Conservation (phyloP, 257 asterid species). For the Rhazya stricta region DNA sequence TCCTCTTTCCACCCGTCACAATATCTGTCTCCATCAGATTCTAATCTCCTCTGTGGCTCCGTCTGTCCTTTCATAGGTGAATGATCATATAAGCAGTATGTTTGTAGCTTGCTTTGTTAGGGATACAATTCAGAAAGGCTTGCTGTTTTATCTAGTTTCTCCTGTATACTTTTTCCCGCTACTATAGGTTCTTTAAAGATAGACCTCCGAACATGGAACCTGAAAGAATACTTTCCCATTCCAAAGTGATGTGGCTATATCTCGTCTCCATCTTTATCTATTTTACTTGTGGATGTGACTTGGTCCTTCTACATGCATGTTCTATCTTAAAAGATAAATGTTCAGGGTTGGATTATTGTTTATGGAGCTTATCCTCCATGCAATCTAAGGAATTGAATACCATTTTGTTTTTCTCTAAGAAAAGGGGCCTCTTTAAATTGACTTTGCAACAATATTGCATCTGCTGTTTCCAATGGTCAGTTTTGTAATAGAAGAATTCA, state of each 20-base stretch:
- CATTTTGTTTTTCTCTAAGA: neutral
- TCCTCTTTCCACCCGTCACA: conserved; percentile 1
- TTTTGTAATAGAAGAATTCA: neutral
- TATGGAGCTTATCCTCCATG: neutral
- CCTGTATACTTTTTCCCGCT: neutral
- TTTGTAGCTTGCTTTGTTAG: neutral
- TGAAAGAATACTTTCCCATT: neutral
- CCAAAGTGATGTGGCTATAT: neutral
- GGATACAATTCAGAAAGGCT: neutral
- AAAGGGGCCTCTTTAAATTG: neutral
- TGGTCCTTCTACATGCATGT: neutral
- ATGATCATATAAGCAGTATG: neutral
- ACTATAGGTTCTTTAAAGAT: neutral
- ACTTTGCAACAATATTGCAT: neutral
- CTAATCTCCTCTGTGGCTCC: neutral
- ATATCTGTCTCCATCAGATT: neutral
- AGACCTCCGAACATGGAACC: neutral
- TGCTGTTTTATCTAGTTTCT: too few relatives aligned
- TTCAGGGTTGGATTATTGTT: neutral
- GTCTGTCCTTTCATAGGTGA: neutral
- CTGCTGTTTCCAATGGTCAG: too few relatives aligned
- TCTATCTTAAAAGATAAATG: neutral
- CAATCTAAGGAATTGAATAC: neutral
- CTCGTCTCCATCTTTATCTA: neutral
- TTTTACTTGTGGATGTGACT: neutral